Percentiles rank a stretch among this genome's conserved stretches.
Evolutionary conservation across 2,329 filamentous ascomycete species (phyloP).

Genomic region (Venturia asperata): DNA sequence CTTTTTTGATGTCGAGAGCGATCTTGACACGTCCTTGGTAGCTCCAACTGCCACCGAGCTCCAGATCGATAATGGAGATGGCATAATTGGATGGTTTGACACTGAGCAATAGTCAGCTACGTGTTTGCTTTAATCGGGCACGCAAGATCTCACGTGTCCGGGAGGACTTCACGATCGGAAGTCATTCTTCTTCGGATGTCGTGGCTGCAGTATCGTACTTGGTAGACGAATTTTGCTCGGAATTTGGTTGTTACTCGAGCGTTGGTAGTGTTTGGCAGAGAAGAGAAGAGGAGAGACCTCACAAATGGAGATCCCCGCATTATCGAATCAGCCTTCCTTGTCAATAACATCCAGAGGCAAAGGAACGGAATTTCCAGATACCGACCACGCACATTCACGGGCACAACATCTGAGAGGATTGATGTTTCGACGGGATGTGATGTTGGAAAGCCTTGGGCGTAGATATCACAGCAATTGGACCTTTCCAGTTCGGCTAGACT

Average conservation of each 20-base stretch:
- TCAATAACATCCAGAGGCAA: not conserved
- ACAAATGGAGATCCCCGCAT: conserved; percentile 1
- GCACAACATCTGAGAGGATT: not conserved
- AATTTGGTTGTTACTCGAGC: not conserved
- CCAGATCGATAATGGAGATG: conserved; percentile 72
- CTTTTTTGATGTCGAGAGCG: conserved; percentile 61
- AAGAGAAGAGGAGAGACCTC: not conserved
- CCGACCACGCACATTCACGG: conserved; percentile 1
- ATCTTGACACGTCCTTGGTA: conserved; percentile 86
- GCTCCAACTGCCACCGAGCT: conserved; percentile 63
- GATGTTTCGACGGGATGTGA: not conserved
- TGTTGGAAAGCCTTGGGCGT: not conserved
- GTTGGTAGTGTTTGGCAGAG: conserved; percentile 2
- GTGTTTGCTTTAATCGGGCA: not conserved
- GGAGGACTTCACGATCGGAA: conserved; percentile 20
- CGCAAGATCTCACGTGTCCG: conserved; percentile 32
- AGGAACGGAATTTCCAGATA: not conserved
- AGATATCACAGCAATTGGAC: not conserved
- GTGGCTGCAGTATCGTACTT: conserved; percentile 18
- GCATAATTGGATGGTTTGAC: conserved; percentile 82
- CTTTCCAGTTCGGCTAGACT: not conserved
- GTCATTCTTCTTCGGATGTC: conserved; percentile 15
- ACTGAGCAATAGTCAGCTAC: conserved; percentile 31
- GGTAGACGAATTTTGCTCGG: not conserved
- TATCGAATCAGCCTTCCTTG: not conserved